phyloP scores from a whole-genome alignment of 2,329 filamentous ascomycete genomes.

The Raffaelea arxii region DNA sequence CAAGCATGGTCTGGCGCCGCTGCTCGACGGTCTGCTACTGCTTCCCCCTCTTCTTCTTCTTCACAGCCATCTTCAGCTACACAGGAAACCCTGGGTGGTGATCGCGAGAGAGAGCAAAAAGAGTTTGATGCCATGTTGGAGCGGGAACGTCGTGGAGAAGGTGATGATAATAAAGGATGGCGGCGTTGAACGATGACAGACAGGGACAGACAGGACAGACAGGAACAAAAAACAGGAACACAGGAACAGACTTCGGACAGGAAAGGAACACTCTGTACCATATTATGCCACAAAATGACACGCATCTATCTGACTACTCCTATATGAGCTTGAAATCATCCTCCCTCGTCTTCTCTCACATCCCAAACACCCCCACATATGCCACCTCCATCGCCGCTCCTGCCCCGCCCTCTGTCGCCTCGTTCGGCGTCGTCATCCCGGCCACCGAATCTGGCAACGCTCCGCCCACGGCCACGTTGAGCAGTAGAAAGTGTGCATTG shows the following conservation, averaged over 20 bases:
- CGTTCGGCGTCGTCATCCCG: constrained; percentile 27
- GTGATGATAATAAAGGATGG: constrained; percentile 1
- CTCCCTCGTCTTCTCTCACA: constrained; percentile 1
- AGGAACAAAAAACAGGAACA: background rate
- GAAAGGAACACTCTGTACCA: background rate
- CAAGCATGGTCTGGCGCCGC: background rate
- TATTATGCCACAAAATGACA: background rate
- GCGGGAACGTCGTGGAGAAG: constrained; percentile 12
- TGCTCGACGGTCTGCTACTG: background rate
- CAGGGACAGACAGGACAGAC: background rate
- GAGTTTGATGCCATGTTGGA: constrained; percentile 18
- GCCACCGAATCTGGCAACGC: constrained; percentile 26
- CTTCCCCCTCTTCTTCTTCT: background rate
- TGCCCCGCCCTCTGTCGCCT: constrained; percentile 31
- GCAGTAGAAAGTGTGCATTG: constrained; percentile 38
- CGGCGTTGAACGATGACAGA: background rate
- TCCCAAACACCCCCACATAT: constrained; percentile 35
- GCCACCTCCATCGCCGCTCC: constrained; percentile 41
- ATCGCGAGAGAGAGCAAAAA: constrained; percentile 11
- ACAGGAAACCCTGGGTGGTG: constrained; percentile 7
- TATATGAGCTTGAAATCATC: background rate
- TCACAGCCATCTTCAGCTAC: background rate
- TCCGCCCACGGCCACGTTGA: constrained; percentile 48
- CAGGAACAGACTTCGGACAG: background rate
- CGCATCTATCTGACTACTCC: too few relatives aligned